phyloP scores from a whole-genome alignment of 2,329 filamentous ascomycete genomes.

The Nemania serpens region DNA sequence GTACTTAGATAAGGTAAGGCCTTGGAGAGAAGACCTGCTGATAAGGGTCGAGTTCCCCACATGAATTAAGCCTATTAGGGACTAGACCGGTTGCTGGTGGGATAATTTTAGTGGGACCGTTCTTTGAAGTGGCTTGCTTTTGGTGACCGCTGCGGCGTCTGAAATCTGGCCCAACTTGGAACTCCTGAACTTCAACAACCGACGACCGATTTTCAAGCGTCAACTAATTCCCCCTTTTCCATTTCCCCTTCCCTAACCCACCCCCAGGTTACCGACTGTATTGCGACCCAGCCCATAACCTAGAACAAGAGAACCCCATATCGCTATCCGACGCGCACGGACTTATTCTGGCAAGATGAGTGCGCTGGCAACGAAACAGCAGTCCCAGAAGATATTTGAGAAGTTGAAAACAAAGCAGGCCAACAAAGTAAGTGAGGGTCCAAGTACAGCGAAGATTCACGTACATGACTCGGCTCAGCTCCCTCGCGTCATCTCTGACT shows the following conservation, averaged over 20 bases:
- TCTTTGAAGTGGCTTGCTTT: constrained; percentile 34
- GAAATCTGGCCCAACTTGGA: constrained; percentile 42
- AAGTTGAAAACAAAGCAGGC: constrained; percentile 93
- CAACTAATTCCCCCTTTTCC: neutral
- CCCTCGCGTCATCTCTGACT: neutral
- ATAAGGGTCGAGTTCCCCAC: constrained; percentile 27
- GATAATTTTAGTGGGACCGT: constrained; percentile 25
- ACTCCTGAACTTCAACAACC: constrained; percentile 34
- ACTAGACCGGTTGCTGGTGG: constrained; percentile 23
- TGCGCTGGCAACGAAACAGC: constrained; percentile 81
- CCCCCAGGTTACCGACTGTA: neutral
- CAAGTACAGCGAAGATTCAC: too few species aligned
- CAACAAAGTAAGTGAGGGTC: constrained; percentile 76
- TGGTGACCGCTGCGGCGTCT: constrained; percentile 25
- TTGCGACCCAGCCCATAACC: neutral
- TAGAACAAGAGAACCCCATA: neutral
- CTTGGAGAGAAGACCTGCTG: neutral
- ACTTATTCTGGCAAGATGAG: constrained; percentile 56
- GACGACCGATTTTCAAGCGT: neutral
- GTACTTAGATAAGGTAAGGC: too few species aligned
- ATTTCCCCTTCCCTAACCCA: neutral
- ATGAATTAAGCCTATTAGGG: constrained; percentile 24
- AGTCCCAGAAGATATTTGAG: constrained; percentile 97
- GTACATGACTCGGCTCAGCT: neutral
- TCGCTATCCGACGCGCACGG: neutral